phyloP scores from a whole-genome alignment of 2,329 filamentous ascomycete genomes.

The Sphaerulina vaccinii region DNA sequence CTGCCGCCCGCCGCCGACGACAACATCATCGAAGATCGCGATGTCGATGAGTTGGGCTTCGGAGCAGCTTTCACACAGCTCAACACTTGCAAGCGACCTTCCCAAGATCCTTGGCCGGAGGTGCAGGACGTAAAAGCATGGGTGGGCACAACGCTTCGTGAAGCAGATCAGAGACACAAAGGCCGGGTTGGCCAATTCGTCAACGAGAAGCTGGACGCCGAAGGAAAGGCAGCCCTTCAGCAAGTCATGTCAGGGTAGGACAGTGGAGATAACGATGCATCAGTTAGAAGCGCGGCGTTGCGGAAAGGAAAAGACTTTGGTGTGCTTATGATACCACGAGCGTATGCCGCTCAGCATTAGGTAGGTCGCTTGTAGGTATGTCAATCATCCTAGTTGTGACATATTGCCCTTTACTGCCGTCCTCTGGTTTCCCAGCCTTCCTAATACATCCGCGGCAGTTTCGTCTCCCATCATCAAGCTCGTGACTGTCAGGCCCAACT shows the following conservation, averaged over 20 bases:
- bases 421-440: too few relatives aligned
- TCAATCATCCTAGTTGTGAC: background rate
- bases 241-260: conserved; percentile 36
- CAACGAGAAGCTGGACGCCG: conserved; percentile 60
- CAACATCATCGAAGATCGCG: conserved; percentile 78
- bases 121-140: conserved; percentile 75
- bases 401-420: background rate
- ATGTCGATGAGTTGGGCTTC: conserved; percentile 93
- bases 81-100: conserved; percentile 78
- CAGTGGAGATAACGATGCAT: background rate
- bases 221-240: conserved; percentile 43
- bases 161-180: conserved; percentile 70
- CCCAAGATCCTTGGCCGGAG: conserved; percentile 81
- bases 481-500: too few relatives aligned
- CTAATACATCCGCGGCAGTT: too few relatives aligned
- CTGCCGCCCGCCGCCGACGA: conserved; percentile 65
- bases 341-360: conserved; percentile 3
- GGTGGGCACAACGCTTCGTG: conserved; percentile 78
- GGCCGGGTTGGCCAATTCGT: conserved; percentile 72
- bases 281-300: conserved; percentile 6
- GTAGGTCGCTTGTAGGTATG: conserved; percentile 4
- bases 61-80: conserved; percentile 91
- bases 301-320: conserved; percentile 2
- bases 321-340: conserved; percentile 13
- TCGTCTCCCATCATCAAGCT: too few relatives aligned